A percentile compares a stretch with the other conserved stretches of the same genome.
Conservation (phyloP, 176 grass and related monocot species). For the Alloteropsis semialata region DNA sequence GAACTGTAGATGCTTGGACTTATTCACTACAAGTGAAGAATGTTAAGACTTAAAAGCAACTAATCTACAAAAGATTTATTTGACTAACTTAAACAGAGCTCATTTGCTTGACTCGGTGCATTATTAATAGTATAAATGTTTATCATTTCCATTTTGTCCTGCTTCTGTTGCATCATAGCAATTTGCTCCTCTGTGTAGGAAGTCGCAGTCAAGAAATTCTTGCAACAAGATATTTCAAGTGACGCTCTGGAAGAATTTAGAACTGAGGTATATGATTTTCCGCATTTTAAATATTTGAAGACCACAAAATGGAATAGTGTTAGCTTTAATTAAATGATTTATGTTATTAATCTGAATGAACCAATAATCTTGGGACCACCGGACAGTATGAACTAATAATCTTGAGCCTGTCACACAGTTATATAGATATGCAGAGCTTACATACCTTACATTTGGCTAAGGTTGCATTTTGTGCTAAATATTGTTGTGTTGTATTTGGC, state of each 20-base stretch:
- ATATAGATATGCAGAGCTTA: conserved; percentile 5
- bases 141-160: conserved; percentile 1
- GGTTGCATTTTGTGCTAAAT: conserved; percentile 16
- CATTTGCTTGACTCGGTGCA: conserved; percentile 1
- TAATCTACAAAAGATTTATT: neutral
- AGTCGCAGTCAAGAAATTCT: conserved; percentile 97
- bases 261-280: conserved; percentile 71
- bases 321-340: conserved; percentile 20
- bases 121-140: neutral
- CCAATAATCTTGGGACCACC: conserved; percentile 23
- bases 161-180: conserved; percentile 37
- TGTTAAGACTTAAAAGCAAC: neutral
- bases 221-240: conserved; percentile 96
- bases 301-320: neutral
- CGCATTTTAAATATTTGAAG: conserved; percentile 12
- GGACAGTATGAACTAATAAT: neutral
- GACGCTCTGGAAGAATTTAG: conserved; percentile 96
- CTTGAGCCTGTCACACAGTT: conserved; percentile 13
- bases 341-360: conserved; percentile 15
- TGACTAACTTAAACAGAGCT: neutral
- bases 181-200: conserved; percentile 54
- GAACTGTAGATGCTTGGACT: neutral
- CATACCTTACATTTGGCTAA: conserved; percentile 16
- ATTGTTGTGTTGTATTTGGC: conserved; percentile 12
- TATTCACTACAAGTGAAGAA: neutral